Percentiles rank a stretch among this genome's conserved stretches.
phyloP scores from a whole-genome alignment of 352 stramenopile species.

The Globisporangium rhizosaccharum region DNA sequence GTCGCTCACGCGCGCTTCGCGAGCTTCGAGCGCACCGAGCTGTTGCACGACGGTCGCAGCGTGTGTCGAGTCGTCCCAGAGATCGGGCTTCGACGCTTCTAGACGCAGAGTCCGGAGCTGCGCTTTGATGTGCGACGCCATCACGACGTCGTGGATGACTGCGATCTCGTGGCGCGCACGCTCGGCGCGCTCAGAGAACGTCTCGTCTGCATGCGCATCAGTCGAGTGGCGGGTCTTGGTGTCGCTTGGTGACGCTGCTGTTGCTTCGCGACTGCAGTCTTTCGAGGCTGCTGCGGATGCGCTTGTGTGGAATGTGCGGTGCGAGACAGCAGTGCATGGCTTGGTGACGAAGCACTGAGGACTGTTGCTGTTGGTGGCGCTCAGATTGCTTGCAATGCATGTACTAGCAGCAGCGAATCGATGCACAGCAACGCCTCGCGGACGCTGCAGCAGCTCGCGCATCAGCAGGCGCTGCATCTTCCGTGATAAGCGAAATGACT shows the following conservation, averaged over 20 bases:
- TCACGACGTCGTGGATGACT: slow-evolving; percentile 47
- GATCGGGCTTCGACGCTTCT: slow-evolving; percentile 32
- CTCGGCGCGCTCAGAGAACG: slow-evolving; percentile 31
- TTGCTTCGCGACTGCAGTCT: background rate
- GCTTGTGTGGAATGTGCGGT: background rate
- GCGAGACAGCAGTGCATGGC: no score
- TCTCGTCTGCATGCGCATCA: slow-evolving; percentile 15
- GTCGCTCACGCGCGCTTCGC: slow-evolving; percentile 28
- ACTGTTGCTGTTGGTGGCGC: background rate
- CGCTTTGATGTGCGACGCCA: slow-evolving; percentile 26
- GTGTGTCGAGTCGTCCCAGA: slow-evolving; percentile 61
- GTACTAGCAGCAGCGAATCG: no score
- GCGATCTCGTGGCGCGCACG: slow-evolving; percentile 34
- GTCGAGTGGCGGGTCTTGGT: background rate
- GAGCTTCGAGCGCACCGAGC: slow-evolving; percentile 46
- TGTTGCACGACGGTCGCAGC: slow-evolving; percentile 56
- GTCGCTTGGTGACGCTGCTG: background rate
- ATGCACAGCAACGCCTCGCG: no score
- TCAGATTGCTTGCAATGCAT: no score
- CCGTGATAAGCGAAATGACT: no score
- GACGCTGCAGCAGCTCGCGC: no score
- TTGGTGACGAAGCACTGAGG: no score
- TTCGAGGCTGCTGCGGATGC: background rate
- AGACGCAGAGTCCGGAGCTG: slow-evolving; percentile 36
- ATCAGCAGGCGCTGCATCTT: no score